Percentiles rank a stretch among this genome's conserved stretches.
These are phyloP conservation scores for Zygosaccharomyces pseudobailii DNA, from an alignment of 1,139 yeast species.

Conservation along the genomic window DNA sequence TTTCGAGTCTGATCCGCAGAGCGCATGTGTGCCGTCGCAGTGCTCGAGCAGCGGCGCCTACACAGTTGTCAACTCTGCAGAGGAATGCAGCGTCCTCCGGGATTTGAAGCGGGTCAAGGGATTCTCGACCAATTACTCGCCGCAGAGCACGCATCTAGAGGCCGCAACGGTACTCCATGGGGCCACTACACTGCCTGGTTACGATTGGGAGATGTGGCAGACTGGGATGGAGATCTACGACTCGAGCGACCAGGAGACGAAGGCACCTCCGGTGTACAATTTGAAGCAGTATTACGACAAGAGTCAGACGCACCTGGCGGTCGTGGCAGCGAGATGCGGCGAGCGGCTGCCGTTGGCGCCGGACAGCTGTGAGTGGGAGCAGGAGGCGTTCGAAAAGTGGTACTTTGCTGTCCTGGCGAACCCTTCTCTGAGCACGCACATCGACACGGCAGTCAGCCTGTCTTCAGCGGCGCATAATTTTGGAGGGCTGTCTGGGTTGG, in stretches of 20 bases:
- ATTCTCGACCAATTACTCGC: conserved; percentile 38
- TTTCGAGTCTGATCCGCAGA: conserved; percentile 21
- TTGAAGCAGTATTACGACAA: conserved; percentile 51
- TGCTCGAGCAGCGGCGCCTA: conserved; percentile 21
- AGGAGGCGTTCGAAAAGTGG: conserved; percentile 40
- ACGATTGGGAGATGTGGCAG: conserved; percentile 40
- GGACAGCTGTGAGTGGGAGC: conserved; percentile 5
- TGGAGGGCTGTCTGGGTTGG: conserved; percentile 26
- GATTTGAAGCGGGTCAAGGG: conserved; percentile 48
- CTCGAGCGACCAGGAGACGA: conserved; percentile 36
- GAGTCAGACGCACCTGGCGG: background rate
- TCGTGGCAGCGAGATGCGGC: background rate
- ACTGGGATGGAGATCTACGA: conserved; percentile 35
- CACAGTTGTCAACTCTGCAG: conserved; percentile 45
- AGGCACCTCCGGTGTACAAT: conserved; percentile 44
- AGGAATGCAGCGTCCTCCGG: conserved; percentile 43
- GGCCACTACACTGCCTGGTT: conserved; percentile 33
- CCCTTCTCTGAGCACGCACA: conserved; percentile 38
- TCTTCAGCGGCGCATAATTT: conserved; percentile 40
- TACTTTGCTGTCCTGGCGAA: conserved; percentile 46
- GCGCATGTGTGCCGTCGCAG: background rate
- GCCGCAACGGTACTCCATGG: background rate
- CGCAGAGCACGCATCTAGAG: too few relatives aligned
- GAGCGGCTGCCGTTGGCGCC: background rate
- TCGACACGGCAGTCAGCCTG: conserved; percentile 48